Base-by-base conservation (phyloP, 139 green algal genomes). In the Volvox reticuliferus region DNA sequence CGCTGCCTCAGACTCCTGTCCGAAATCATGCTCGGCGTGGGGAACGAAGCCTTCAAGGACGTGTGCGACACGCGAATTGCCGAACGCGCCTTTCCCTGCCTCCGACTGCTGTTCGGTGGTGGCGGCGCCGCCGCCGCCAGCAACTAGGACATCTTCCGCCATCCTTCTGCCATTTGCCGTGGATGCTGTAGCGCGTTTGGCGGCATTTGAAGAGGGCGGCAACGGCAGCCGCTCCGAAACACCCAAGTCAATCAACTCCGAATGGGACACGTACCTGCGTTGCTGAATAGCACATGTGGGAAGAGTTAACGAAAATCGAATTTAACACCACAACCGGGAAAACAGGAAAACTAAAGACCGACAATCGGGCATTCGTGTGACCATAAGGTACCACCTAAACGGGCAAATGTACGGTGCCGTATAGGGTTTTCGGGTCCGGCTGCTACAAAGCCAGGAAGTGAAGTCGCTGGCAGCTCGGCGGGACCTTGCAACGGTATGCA, bases 221-320 rank as follows among this genome's bases (percentile, higher is more conserved):
- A n/a, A n/a, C 32, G 69, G 69, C 44, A 90, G 71, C 20, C 22
- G 16, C 1, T 32, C 86, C 13, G 73, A 32, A 30, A 2, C 30
- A 5, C 21, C 86, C 50, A 90, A 69, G 9, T 21, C 86, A 12
- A 30, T 5, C 3, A 69, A 5, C 76, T 91, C 87, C 0, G 0
- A 20, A 12, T 22, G 61, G 17, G 87, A 30, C 2, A 91, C 26
- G 62, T 91, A 91, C 76, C 87, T 85, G 73, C 22, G 18, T 2
- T 21, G 32, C 9, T 35, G 50, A 30, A 9, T 71, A 16, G 32
- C 28, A 17, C 26, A 80, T 17, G 9, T 19, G 35, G 24, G 3
- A 17, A 32, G 73, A 55, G 44, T 55, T 9, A 55, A 55, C 5
- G 44, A 55, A 14, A 5, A 9, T 55, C 5, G 44, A 55, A 9